Evolutionary conservation across 2,329 filamentous ascomycete genomes (phyloP).

Genomic region (Beauveria pseudobassiana): DNA sequence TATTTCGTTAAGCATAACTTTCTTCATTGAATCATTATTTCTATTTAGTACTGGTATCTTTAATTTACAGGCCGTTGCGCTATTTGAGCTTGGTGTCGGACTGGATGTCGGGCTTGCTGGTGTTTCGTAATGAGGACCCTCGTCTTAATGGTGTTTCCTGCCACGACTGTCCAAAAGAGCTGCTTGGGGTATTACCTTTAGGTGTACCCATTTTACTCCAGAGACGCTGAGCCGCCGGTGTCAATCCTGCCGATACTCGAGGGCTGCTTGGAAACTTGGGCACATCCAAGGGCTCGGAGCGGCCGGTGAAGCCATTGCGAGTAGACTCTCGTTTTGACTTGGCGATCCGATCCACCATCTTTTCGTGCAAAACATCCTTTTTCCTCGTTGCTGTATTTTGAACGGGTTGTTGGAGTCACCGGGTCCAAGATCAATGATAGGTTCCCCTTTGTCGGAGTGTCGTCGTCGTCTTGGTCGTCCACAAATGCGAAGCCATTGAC

Average conservation of each 20-base stretch:
- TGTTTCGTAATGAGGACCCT: constrained; percentile 31
- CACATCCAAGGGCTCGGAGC: constrained; percentile 51
- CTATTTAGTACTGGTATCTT: background rate
- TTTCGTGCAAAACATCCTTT: constrained; percentile 74
- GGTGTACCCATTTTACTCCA: constrained; percentile 53
- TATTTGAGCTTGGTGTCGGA: constrained; percentile 5
- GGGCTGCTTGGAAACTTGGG: constrained; percentile 64
- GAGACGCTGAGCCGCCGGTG: constrained; percentile 65
- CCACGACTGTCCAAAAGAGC: constrained; percentile 26
- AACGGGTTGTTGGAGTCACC: constrained; percentile 70
- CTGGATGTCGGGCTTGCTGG: constrained; percentile 20
- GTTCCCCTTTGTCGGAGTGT: constrained; percentile 20
- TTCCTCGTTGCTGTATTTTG: constrained; percentile 63
- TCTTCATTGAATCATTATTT: background rate
- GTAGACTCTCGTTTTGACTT: constrained; percentile 60
- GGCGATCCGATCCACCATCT: constrained; percentile 77
- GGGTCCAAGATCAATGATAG: constrained; percentile 50
- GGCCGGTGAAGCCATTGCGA: constrained; percentile 52
- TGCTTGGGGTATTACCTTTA: constrained; percentile 24
- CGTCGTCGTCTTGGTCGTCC: constrained; percentile 63
- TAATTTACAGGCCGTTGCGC: background rate
- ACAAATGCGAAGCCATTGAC: constrained; percentile 95
- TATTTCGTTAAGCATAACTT: background rate
- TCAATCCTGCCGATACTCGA: constrained; percentile 49
- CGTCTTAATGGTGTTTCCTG: constrained; percentile 28